These are phyloP conservation scores for Calendula officinalis DNA, from an alignment of 129 eudicot species.

Conservation along the genomic window DNA sequence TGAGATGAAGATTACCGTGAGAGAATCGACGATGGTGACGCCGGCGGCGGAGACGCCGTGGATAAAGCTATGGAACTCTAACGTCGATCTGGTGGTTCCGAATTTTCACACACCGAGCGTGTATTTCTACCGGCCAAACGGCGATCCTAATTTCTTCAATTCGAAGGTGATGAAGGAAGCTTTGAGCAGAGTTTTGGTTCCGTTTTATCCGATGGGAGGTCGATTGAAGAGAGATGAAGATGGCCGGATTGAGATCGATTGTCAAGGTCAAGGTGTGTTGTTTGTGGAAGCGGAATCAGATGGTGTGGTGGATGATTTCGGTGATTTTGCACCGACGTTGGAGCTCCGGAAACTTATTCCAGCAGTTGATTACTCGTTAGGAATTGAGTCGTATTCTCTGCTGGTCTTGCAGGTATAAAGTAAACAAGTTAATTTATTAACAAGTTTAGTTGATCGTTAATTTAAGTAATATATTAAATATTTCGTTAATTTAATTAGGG, in stretches of 20 bases:
- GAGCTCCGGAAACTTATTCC: constrained; percentile 63
- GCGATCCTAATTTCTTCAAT: constrained; percentile 47
- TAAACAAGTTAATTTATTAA: neutral
- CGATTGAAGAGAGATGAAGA: constrained; percentile 61
- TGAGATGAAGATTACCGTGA: constrained; percentile 46
- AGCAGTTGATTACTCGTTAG: constrained; percentile 59
- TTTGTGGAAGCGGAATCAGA: no score
- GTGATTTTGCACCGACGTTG: constrained; percentile 70
- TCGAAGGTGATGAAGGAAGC: constrained; percentile 46
- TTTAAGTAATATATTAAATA: no score
- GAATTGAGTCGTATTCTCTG: constrained; percentile 49
- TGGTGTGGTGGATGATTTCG: constrained; percentile 35
- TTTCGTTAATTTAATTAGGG: no score
- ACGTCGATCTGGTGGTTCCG: constrained; percentile 67
- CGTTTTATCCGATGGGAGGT: constrained; percentile 77
- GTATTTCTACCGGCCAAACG: constrained; percentile 61
- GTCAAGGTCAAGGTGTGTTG: no score
- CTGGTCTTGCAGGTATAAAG: constrained; percentile 53
- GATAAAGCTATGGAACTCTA: constrained; percentile 58
- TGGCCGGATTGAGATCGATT: constrained; percentile 36
- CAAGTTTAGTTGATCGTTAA: no score
- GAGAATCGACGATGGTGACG: constrained; percentile 49
- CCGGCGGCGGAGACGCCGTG: constrained; percentile 55
- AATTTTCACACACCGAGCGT: constrained; percentile 67
- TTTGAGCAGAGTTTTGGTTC: neutral